phyloP scores from a whole-genome alignment of 139 green algal genomes.

The Chlorella sp. region DNA sequence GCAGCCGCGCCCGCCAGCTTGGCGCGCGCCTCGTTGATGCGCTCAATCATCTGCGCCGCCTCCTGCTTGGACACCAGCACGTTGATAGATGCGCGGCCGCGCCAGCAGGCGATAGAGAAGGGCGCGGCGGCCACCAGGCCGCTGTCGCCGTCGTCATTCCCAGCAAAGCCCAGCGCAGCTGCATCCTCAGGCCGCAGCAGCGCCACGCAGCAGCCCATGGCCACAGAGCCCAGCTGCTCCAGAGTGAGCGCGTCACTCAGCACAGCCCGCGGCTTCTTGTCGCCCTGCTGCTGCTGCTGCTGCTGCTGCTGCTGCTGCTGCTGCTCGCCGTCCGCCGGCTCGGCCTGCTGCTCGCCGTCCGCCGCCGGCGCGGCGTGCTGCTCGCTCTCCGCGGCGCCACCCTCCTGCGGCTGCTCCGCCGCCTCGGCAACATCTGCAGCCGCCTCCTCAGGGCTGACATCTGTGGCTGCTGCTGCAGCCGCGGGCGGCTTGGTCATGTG shows the following conservation, averaged over 20 bases:
- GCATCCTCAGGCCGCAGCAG: slow-evolving; percentile 57
- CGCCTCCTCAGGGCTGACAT: no score
- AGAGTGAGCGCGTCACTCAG: slow-evolving; percentile 22
- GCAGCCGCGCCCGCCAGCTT: not conserved
- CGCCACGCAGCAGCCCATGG: slow-evolving; percentile 55
- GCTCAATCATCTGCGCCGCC: slow-evolving; percentile 73
- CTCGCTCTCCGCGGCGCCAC: not conserved
- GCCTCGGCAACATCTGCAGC: not conserved
- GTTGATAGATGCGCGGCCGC: slow-evolving; percentile 70
- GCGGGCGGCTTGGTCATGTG: slow-evolving; percentile 20
- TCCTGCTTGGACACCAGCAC: slow-evolving; percentile 84
- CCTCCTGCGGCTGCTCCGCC: not conserved
- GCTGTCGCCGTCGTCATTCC: not conserved
- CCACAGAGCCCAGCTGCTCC: slow-evolving; percentile 37
- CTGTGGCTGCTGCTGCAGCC: not conserved
- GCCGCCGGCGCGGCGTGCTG: no score
- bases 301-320: slow-evolving; percentile 27
- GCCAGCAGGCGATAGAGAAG: slow-evolving; percentile 84
- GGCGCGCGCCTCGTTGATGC: slow-evolving; percentile 42
- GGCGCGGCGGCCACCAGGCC: slow-evolving; percentile 64
- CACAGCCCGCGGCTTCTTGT: not conserved
- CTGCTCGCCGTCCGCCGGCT: not conserved
- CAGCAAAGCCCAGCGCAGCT: slow-evolving; percentile 43
- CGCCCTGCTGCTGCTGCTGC: slow-evolving; percentile 9
- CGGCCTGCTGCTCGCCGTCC: slow-evolving; percentile 3